Base-by-base conservation (phyloP, 1,284 basidiomycete species). In the Waitea zeae region DNA sequence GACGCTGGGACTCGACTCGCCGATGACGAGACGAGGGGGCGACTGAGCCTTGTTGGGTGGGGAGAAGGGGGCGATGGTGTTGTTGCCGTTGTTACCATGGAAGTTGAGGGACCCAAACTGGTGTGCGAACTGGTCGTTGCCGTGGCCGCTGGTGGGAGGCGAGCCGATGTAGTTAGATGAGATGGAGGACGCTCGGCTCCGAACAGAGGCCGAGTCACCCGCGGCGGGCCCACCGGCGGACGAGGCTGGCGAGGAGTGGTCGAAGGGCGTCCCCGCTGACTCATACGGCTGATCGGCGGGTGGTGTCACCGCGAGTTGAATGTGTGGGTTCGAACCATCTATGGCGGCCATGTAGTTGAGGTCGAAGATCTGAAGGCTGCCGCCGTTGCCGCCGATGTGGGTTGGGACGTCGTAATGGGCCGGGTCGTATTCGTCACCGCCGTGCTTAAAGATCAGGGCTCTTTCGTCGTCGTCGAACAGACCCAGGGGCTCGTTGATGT, bases 21-120 rank as follows among this genome's bases (percentile, higher is more conserved):
- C 73, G 49, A 82, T 80, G 39, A 71, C 51, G 4, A 83, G 58
- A 22, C 71, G 62, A 2, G 80, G 79, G 0, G 80, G 80, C 0
- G 73, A 76, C 37, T 67, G 68, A 1, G 72, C 58, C 43, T 79
- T 78, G 39, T 57, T 47, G 1, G 57, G 54, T 35, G 65, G 59
- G 34, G 61, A 58, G 24, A 26, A 20, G 4, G 32, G 24, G 3
- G 32, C n/a, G n/a, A n/a, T n/a, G n/a, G n/a, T n/a, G n/a, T n/a
- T n/a, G n/a, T n/a, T n/a, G n/a, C n/a, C n/a, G n/a, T n/a, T n/a
- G n/a, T n/a, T 17, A 4, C 32, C 13, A 17, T 34, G 32, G 32
- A 20, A 13, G 18, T 34, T 15, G 9, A 24, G 4, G 7, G 13
- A 12, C 12, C 9, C 4, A 22, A 28, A 27, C 13, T 35, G 26